Conservation (phyloP, 805 yeast genomes). For the Pichia heedii region DNA sequence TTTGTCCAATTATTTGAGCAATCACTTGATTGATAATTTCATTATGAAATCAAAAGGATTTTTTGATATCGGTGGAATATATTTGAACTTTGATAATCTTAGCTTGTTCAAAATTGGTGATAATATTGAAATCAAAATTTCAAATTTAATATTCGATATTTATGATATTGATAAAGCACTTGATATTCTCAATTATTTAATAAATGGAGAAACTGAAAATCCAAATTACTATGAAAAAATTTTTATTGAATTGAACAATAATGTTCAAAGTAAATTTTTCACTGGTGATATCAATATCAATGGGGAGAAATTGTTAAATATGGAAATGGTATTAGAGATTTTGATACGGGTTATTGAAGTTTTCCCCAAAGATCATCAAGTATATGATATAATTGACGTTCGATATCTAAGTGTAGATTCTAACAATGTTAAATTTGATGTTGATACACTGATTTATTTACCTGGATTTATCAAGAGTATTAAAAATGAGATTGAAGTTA, state of each 20-base stretch:
- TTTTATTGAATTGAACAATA: neutral
- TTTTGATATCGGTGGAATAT: too few relatives aligned
- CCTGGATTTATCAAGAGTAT: neutral
- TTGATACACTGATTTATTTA: neutral
- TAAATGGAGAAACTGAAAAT: neutral
- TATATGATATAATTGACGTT: neutral
- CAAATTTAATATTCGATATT: too few relatives aligned
- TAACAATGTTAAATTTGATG: neutral
- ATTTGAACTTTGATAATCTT: too few relatives aligned
- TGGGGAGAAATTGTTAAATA: neutral
- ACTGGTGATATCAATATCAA: neutral
- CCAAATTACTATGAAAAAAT: neutral
- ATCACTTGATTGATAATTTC: too few relatives aligned
- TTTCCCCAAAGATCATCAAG: too few relatives aligned
- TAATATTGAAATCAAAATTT: too few relatives aligned
- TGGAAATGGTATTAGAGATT: too few relatives aligned
- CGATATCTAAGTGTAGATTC: neutral
- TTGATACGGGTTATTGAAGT: neutral
- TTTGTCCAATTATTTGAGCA: too few relatives aligned
- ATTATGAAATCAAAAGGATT: too few relatives aligned
- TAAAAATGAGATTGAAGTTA: neutral
- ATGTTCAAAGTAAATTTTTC: constrained; percentile 4
- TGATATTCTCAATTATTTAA: neutral
- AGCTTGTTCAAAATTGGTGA: too few relatives aligned
- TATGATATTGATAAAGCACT: too few relatives aligned